Conservation (phyloP, 2,329 filamentous ascomycete genomes). For the Nemania diffusa region DNA sequence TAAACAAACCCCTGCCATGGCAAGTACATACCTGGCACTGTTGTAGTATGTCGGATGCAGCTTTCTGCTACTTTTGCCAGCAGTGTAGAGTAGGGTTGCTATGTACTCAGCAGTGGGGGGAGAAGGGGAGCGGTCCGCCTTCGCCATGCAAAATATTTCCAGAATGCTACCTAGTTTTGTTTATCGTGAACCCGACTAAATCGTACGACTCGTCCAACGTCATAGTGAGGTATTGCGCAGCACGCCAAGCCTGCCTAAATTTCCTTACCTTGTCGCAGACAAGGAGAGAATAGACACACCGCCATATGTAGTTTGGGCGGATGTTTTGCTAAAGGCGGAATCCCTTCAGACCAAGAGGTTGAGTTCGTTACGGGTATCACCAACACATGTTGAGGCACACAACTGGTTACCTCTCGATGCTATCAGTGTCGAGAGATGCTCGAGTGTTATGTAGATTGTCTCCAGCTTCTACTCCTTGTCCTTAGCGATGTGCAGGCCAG, state of each 20-base stretch:
- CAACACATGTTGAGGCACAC: slow-evolving; percentile 8
- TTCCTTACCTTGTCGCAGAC: slow-evolving; percentile 7
- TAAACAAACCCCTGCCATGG: neutral
- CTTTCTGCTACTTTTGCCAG: neutral
- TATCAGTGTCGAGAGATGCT: slow-evolving; percentile 1
- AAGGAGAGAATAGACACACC: slow-evolving; percentile 10
- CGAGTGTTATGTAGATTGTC: slow-evolving; percentile 1
- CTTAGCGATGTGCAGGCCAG: neutral
- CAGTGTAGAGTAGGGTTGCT: neutral
- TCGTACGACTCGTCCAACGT: slow-evolving; percentile 23
- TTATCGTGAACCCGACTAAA: slow-evolving; percentile 3
- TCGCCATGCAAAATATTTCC: slow-evolving; percentile 7
- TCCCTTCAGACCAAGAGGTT: neutral
- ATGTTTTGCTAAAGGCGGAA: neutral
- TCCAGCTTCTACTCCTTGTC: slow-evolving; percentile 2
- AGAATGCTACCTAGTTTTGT: neutral
- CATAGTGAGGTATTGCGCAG: slow-evolving; percentile 16
- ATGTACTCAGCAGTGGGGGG: neutral
- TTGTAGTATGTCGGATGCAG: slow-evolving; percentile 8
- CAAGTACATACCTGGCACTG: neutral
- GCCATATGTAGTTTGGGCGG: slow-evolving; percentile 1
- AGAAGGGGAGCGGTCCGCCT: slow-evolving; percentile 4
- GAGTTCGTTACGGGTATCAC: slow-evolving; percentile 5
- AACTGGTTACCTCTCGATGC: neutral
- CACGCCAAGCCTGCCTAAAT: slow-evolving; percentile 11